phyloP scores from a whole-genome alignment of 1,284 basidiomycete species.

The Marasmius fiardii region DNA sequence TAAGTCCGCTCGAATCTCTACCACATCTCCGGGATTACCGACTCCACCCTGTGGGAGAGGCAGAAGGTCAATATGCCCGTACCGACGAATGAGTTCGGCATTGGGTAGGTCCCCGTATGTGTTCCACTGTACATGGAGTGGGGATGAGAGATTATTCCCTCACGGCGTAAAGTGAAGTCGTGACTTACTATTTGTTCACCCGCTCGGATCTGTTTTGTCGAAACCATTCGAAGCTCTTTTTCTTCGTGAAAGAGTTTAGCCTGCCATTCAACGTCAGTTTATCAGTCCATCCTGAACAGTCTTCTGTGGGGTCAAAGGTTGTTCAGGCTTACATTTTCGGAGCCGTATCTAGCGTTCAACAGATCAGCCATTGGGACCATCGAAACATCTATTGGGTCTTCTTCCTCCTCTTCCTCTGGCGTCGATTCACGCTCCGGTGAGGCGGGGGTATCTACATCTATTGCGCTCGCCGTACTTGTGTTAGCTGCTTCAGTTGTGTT shows the following conservation, averaged over 20 bases:
- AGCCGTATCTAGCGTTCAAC: conserved; percentile 85
- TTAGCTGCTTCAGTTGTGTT: conserved; percentile 24
- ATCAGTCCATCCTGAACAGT: conserved; percentile 2
- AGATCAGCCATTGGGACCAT: conserved; percentile 99
- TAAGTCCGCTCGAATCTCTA: conserved; percentile 82
- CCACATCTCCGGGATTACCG: conserved; percentile 86
- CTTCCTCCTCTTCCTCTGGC: conserved; percentile 56
- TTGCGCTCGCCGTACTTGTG: conserved; percentile 36
- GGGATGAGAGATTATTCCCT: not conserved
- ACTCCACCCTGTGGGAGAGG: conserved; percentile 41
- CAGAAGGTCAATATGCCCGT: conserved; percentile 89
- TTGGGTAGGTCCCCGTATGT: conserved; percentile 96
- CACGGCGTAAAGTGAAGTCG: not conserved
- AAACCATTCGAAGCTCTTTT: conserved; percentile 73
- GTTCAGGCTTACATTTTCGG: conserved; percentile 80
- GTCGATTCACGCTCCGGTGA: conserved; percentile 25
- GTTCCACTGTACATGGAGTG: conserved; percentile 65
- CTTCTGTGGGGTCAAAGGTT: not conserved
- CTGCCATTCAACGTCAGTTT: conserved; percentile 42
- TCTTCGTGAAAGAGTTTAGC: conserved; percentile 85
- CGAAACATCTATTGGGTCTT: conserved; percentile 70
- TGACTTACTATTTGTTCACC: conserved; percentile 86
- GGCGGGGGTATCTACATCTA: conserved; percentile 48
- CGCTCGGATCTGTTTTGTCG: conserved; percentile 70
- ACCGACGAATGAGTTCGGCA: conserved; percentile 89